phyloP scores from a whole-genome alignment of 2,329 filamentous ascomycete genomes.

The Helotiales sp. region DNA sequence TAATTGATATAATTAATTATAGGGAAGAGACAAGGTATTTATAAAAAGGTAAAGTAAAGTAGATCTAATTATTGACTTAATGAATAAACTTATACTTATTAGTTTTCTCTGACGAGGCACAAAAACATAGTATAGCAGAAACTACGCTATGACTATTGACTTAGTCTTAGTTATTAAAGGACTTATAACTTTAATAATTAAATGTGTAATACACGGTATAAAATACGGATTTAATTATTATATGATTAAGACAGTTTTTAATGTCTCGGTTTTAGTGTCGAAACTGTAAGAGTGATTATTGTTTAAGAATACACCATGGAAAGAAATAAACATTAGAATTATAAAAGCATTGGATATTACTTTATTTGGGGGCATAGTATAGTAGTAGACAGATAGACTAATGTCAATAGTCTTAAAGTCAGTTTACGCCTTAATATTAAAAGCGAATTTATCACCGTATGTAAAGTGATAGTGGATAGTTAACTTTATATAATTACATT shows the following conservation, averaged over 20 bases:
- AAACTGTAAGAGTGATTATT: constrained; percentile 27
- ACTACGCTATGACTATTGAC: constrained; percentile 37
- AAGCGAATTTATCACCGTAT: constrained; percentile 37
- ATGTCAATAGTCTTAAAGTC: constrained; percentile 25
- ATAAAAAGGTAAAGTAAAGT: no score
- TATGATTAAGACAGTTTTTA: constrained; percentile 42
- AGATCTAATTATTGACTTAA: no score
- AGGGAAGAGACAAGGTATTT: no score
- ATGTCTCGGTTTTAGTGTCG: constrained; percentile 25
- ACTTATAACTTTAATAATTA: constrained; percentile 28
- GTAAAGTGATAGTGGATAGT: constrained; percentile 42
- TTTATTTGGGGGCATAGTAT: constrained; percentile 14
- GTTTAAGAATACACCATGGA: constrained; percentile 39
- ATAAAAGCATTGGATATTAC: neutral
- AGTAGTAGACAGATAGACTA: constrained; percentile 25
- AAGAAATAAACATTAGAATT: constrained; percentile 18
- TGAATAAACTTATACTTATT: no score
- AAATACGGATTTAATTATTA: constrained; percentile 43
- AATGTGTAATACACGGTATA: constrained; percentile 28
- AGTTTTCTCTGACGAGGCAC: no score
- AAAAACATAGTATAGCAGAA: no score
- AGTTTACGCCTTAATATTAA: neutral
- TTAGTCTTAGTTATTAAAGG: constrained; percentile 36
- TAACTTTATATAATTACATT: constrained; percentile 40
- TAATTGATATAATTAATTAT: no score